Evolutionary conservation across 163 green algal species (phyloP).

Genomic region (Prototheca cutis): DNA sequence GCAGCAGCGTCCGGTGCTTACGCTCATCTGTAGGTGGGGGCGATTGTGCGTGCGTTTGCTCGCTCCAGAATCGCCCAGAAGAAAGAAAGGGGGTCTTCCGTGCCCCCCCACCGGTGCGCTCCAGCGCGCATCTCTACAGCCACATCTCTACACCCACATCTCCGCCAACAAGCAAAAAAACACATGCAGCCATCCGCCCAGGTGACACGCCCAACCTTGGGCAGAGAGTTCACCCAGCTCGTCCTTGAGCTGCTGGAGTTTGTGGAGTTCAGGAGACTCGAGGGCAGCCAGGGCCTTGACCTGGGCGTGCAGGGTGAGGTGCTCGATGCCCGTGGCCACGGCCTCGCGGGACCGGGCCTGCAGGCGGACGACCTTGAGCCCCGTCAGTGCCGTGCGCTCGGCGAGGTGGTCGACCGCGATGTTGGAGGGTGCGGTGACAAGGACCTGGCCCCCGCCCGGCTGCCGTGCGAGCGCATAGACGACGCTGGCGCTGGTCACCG

Average conservation of each 20-base stretch:
- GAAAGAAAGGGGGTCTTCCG: no score
- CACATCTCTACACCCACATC: no score
- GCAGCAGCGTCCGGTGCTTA: constrained; percentile 59
- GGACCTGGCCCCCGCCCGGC: constrained; percentile 48
- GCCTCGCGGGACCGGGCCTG: constrained; percentile 80
- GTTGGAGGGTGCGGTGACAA: constrained; percentile 91
- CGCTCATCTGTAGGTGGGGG: constrained; percentile 68
- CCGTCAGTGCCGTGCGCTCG: constrained; percentile 81
- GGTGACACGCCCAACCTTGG: constrained; percentile 3
- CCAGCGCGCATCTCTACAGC: no score
- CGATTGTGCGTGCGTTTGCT: no score
- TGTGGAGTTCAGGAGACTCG: constrained; percentile 66
- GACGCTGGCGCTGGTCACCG: constrained; percentile 83
- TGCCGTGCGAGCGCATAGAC: constrained; percentile 71
- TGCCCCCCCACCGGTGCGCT: no score
- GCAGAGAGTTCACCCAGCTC: constrained; percentile 76
- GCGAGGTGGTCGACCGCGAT: constrained; percentile 96
- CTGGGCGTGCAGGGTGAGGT: constrained; percentile 94
- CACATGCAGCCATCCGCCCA: no score
- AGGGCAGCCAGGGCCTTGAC: constrained; percentile 58
- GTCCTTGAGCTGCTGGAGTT: constrained; percentile 80
- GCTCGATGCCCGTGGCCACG: constrained; percentile 71
- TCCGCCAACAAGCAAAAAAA: no score
- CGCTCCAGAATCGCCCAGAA: no score
- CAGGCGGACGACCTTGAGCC: constrained; percentile 89